A percentile compares a stretch with the other conserved stretches of the same genome.
Evolutionary conservation across 306 rosid genomes (phyloP).

Genomic region (Lablab purpureus): DNA sequence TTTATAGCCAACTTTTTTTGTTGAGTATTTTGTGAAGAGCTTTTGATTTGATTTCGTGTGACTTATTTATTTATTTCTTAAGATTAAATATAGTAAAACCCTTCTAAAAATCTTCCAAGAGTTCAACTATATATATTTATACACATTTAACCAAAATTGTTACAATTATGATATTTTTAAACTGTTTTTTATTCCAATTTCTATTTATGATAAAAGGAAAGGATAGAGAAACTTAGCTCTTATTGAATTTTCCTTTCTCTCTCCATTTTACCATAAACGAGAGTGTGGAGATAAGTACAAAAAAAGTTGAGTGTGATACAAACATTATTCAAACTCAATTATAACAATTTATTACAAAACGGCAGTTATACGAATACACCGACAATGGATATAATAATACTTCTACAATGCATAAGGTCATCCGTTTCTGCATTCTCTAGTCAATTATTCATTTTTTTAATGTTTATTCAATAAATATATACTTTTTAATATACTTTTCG

Average conservation of each 20-base stretch:
- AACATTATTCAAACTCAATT: not conserved
- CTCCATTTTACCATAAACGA: not conserved
- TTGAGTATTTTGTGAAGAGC: no score
- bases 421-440: not conserved
- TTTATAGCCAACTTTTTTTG: not conserved
- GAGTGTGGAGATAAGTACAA: not conserved
- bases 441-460: not conserved
- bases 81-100: not conserved
- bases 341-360: not conserved
- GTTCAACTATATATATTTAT: not conserved
- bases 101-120: not conserved
- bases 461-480: not conserved
- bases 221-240: not conserved
- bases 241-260: not conserved
- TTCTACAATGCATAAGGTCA: not conserved
- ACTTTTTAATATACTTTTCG: not conserved
- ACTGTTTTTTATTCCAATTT: not conserved
- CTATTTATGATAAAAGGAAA: not conserved
- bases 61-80: not conserved
- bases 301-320: not conserved
- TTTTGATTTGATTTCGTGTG: not conserved
- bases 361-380: not conserved
- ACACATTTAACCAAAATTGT: not conserved
- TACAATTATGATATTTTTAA: not conserved
- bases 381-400: conserved; percentile 7